Evolutionary conservation across 352 stramenopile species (phyloP), one percentile per base, ranked within the genome.

Genomic region (Globisporangium cederbergense): DNA sequence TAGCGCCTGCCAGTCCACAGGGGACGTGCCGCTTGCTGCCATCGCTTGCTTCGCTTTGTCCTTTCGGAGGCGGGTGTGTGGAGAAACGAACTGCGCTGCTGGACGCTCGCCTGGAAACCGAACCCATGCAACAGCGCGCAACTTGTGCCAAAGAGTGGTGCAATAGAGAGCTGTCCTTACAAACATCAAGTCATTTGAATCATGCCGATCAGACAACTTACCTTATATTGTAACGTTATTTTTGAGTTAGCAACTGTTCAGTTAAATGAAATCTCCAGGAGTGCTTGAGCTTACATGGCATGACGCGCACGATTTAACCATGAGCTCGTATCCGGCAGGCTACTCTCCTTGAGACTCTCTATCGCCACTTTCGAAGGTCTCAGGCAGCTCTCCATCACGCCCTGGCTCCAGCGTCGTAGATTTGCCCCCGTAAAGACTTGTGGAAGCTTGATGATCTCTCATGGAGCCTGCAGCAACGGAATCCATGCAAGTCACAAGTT

Each of bases 1-100:
- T 14, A 68, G 64, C 51, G 60, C 45, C 18, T 68, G 42, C 65
- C 65, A 71, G 38, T 68, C 64, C 25, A 58, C 46, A 14, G 36
- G 22, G 1, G 43, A 49, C 16, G 43, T 49, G 25, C 25, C 28
- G 30, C 25, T 42, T 34, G 20, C n/a, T 47, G 36, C 34, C 46
- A 32, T 50, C 30, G 60, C 28, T 60, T 25, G 11, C 28, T n/a
- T 58, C 14, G 34, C 30, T 59, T 61, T 11, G 6, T 34, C 10
- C 60, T 49, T n/a, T n/a, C 25, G 10, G 28, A 56, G 46, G 25
- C 18, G 20, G 25, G 32, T n/a, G 28, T 9, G 49, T 22, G 28
- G 36, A 42, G 36, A 42, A 42, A 42, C 13, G 14, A 64, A 55
- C 18, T 64, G 34, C 28, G 38, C 32, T 50, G 34, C 50, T 56